Conservation (phyloP, 169 alveolate species). For the Toxoplasma gondii region DNA sequence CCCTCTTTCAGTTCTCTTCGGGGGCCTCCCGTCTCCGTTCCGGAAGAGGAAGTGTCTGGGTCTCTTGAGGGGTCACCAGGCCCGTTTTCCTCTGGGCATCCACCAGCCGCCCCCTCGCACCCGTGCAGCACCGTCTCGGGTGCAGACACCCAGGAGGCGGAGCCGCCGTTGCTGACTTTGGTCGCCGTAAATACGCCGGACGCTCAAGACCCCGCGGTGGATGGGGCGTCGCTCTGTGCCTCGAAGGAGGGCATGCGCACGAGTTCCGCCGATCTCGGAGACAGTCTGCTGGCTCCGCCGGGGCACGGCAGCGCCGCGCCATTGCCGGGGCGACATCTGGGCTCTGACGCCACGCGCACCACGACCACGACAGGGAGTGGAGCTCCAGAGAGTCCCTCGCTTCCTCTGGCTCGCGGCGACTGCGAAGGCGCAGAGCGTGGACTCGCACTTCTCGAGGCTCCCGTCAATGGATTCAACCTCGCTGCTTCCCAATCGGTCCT, state of each 20-base stretch:
- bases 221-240: not conserved
- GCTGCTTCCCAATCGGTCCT: not conserved
- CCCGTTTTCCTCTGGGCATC: not conserved
- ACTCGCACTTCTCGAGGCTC: not conserved
- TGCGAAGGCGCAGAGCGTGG: not conserved
- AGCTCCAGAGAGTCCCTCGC: not conserved
- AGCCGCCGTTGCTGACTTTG: not conserved
- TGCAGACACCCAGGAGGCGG: not conserved
- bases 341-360: not conserved
- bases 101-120: not conserved
- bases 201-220: not conserved
- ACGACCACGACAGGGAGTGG: conserved; percentile 21
- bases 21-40: not conserved
- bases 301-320: not conserved
- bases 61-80: not conserved
- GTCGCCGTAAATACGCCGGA: not conserved
- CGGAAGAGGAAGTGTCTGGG: not conserved
- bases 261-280: not conserved
- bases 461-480: not conserved
- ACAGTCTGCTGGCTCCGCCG: not conserved
- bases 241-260: not conserved
- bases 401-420: not conserved
- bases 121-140: not conserved
- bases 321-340: not conserved
- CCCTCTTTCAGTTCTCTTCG: not conserved